Evolutionary conservation across 129 eudicot species (phyloP).

Genomic region (Apium graveolens): DNA sequence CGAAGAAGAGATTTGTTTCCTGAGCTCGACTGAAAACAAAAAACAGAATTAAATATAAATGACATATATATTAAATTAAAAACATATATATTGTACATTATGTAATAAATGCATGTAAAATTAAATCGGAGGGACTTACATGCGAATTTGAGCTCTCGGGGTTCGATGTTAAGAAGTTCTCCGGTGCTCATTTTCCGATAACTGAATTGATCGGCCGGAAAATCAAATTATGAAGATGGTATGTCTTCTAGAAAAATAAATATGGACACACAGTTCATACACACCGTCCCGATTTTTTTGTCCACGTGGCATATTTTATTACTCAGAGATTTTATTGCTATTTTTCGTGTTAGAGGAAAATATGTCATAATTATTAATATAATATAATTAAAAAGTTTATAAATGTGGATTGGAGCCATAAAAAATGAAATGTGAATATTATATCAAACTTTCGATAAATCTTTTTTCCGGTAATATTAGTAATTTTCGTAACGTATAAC

Average conservation of each 20-base stretch:
- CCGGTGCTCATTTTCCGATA: conserved; percentile 49
- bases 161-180: conserved; percentile 74
- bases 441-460: no score
- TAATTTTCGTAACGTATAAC: no score
- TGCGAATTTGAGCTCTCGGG: conserved; percentile 69
- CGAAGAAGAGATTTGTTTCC: conserved; percentile 86
- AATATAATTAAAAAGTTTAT: background rate
- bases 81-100: background rate
- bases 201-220: background rate
- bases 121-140: conserved; percentile 32
- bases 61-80: background rate
- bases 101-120: conserved; percentile 3
- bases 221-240: background rate
- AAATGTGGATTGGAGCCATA: no score
- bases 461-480: background rate
- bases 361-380: background rate
- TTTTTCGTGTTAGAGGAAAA: no score
- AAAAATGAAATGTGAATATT: no score
- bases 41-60: conserved; percentile 3
- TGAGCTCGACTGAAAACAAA: conserved; percentile 58
- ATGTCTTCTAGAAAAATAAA: conserved; percentile 1
- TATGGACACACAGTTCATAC: background rate
- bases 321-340: no score
- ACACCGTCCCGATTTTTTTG: no score
- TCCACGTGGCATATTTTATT: no score